Conservation (phyloP, 768 basidiomycete species). For the Gelatoporia subvermispora region DNA sequence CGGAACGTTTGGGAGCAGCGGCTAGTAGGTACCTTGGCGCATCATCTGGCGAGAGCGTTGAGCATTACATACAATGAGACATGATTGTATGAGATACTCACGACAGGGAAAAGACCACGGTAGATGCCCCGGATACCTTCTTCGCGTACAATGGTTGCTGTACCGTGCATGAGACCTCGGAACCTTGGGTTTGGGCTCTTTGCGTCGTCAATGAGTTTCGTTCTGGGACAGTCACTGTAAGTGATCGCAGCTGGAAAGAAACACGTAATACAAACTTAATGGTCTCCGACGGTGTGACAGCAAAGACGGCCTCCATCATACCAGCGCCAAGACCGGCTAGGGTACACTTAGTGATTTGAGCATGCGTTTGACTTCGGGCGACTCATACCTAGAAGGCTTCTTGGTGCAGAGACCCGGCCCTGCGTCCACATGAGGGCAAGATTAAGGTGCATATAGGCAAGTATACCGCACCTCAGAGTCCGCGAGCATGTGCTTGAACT, state of each 20-base stretch:
- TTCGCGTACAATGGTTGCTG: constrained; percentile 68
- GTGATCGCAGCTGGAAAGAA: not conserved
- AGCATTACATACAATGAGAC: not conserved
- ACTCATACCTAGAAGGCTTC: constrained; percentile 69
- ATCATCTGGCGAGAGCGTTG: constrained; percentile 59
- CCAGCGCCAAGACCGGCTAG: constrained; percentile 82
- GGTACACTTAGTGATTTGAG: not conserved
- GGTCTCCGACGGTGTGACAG: constrained; percentile 96
- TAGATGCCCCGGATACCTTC: constrained; percentile 87
- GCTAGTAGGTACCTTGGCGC: constrained; percentile 64
- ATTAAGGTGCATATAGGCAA: not conserved
- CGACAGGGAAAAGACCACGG: constrained; percentile 89
- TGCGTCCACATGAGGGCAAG: constrained; percentile 26
- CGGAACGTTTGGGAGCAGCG: not conserved
- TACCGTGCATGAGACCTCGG: constrained; percentile 84
- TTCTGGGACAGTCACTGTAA: constrained; percentile 43
- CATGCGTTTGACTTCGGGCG: not conserved
- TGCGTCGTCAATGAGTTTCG: constrained; percentile 94
- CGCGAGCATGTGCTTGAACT: constrained; percentile 79
- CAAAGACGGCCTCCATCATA: constrained; percentile 86
- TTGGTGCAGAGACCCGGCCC: constrained; percentile 88
- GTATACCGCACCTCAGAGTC: constrained; percentile 65
- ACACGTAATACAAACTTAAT: constrained; percentile 78
- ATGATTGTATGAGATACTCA: constrained; percentile 33
- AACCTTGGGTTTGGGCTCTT: constrained; percentile 82